phyloP scores from a whole-genome alignment of 176 grass and related monocot genomes.

The Phoenix dactylifera region DNA sequence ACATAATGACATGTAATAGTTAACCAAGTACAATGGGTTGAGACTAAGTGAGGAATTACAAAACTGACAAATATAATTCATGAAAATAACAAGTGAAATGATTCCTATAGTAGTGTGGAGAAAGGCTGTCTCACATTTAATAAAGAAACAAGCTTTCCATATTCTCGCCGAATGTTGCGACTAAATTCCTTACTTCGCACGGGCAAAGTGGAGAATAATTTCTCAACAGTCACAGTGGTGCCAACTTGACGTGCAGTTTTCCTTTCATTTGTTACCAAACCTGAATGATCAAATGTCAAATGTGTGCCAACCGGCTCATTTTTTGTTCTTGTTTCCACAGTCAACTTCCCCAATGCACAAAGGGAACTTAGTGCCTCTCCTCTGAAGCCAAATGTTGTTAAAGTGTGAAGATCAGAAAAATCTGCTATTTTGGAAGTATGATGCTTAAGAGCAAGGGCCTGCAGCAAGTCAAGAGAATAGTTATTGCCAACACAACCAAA shows the following conservation, averaged over 20 bases:
- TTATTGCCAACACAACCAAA: conserved; percentile 5
- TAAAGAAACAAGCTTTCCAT: conserved; percentile 74
- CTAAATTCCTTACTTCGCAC: conserved; percentile 90
- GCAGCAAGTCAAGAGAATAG: not conserved
- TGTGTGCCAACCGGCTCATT: conserved; percentile 59
- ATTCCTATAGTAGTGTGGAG: no score
- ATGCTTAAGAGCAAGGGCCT: conserved; percentile 81
- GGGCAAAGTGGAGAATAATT: conserved; percentile 77
- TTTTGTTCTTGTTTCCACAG: conserved; percentile 75
- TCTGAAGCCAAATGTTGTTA: conserved; percentile 73
- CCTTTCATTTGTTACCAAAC: conserved; percentile 47
- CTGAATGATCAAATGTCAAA: conserved; percentile 72
- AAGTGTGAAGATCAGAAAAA: conserved; percentile 61
- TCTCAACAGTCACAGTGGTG: conserved; percentile 70
- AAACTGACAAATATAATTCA: no score
- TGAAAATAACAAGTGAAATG: no score
- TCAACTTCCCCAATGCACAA: conserved; percentile 57
- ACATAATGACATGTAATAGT: no score
- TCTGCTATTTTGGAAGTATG: conserved; percentile 91
- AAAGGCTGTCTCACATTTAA: conserved; percentile 55
- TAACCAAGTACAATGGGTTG: no score
- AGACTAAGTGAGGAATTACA: no score
- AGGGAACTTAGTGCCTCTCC: conserved; percentile 88
- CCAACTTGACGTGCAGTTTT: conserved; percentile 78
- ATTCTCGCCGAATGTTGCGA: conserved; percentile 76